These are phyloP conservation scores for Pyricularia sp. DNA, from an alignment of 2,329 filamentous ascomycete genomes.

Conservation along the genomic window DNA sequence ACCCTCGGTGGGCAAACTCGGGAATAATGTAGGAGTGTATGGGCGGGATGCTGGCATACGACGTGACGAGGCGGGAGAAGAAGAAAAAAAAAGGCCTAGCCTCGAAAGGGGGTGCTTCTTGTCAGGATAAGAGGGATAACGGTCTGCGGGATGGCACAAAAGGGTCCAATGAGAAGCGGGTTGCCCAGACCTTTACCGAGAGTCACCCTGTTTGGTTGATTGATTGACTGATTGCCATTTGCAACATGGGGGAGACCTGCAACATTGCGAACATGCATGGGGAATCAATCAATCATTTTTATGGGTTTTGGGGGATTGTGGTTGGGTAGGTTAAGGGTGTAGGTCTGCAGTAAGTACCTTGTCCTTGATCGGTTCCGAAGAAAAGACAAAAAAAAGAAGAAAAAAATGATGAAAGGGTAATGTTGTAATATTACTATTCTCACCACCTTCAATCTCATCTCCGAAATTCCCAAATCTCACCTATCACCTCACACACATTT, in stretches of 20 bases:
- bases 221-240: neutral
- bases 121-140: neutral
- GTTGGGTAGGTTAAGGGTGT: neutral
- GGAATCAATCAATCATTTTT: neutral
- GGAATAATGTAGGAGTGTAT: neutral
- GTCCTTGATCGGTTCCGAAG: neutral
- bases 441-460: neutral
- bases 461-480: neutral
- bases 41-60: neutral
- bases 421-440: neutral
- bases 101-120: neutral
- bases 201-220: neutral
- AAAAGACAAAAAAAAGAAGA: neutral
- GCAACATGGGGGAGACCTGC: neutral
- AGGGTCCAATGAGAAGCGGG: neutral
- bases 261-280: neutral
- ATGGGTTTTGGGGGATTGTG: neutral
- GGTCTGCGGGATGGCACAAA: neutral
- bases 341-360: no score
- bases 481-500: neutral
- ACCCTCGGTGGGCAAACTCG: neutral
- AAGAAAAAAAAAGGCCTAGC: neutral
- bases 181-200: neutral
- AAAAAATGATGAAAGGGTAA: no score
- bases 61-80: neutral